Conservation (phyloP, 2,329 filamentous ascomycete genomes). For the Cladosporium sphaerospermum region DNA sequence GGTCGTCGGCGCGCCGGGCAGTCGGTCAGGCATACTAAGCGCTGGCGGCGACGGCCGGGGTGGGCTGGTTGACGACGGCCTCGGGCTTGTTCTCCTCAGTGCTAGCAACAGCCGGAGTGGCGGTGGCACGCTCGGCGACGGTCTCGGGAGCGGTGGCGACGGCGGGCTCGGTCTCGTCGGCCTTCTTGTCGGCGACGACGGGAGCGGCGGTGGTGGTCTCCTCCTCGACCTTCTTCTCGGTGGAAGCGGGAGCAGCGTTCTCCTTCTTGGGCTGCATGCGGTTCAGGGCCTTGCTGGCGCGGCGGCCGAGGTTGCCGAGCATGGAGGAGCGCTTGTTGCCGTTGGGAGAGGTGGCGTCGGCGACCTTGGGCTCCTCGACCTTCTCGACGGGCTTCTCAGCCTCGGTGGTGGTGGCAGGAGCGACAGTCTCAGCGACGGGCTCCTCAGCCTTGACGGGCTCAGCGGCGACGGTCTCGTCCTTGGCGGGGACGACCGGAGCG, state of each 20-base stretch:
- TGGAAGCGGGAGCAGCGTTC: conserved; percentile 16
- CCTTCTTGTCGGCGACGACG: conserved; percentile 13
- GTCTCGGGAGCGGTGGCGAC: conserved; percentile 20
- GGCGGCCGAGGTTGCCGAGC: conserved; percentile 28
- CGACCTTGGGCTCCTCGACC: conserved; percentile 14
- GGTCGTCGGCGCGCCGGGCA: background rate
- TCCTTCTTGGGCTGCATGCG: conserved; percentile 29
- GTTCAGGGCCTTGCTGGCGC: conserved; percentile 30
- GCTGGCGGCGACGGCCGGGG: conserved; percentile 9
- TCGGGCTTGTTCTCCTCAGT: conserved; percentile 13
- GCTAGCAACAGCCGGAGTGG: conserved; percentile 9
- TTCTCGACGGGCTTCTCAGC: conserved; percentile 7
- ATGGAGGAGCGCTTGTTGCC: conserved; percentile 29
- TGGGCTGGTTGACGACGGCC: conserved; percentile 5
- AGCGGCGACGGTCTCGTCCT: conserved; percentile 19
- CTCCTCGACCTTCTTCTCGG: conserved; percentile 18
- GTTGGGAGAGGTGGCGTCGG: conserved; percentile 18
- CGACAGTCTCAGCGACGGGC: conserved; percentile 16
- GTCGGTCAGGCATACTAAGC: conserved; percentile 8
- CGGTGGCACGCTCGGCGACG: conserved; percentile 12
- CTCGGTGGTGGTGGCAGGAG: conserved; percentile 19
- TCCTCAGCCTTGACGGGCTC: conserved; percentile 27
- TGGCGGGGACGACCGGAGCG: conserved; percentile 22
- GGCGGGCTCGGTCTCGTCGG: conserved; percentile 19
- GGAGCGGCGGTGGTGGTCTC: conserved; percentile 10